Evolutionary conservation across 495 filamentous ascomycete species (phyloP), one percentile per base, ranked within the genome.

Genomic region (Talaromyces nanjingensis): DNA sequence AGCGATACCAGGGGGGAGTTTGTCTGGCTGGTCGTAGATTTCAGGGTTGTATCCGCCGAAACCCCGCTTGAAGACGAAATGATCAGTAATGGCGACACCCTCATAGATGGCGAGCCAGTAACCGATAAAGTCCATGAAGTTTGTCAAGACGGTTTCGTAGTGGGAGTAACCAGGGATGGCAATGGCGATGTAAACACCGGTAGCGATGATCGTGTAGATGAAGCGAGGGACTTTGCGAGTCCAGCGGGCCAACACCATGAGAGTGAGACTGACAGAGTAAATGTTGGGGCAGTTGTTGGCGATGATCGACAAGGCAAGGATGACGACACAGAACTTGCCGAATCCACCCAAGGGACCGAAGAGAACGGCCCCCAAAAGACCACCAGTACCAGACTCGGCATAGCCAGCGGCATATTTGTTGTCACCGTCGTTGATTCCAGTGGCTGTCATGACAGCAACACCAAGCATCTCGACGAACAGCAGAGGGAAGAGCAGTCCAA

Each of bases 231-330:
- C 84, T 52, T 78, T 79, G 71, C 87, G 86, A 14, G 86, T 85
- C 70, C 78, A 81, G 47, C 81, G 81, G 20, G 82, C 83, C 33
- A 96, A 71, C 11, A 92, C 82, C 72, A 93, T 90, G 57, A 93
- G 79, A 33, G 87, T 87, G 25, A 96, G 81, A 3, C 84, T 84
- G 52, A 94, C 86, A 42, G 89, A 91, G 79, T 96, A 96, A 68
- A 91, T 89, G 77, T 89, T 92, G n/a, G 93, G 91, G 76, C 87
- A 92, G 77, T 92, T 93, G 78, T 89, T 93, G 63, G 89, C 88
- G 66, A 93, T 84, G 70, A 91, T 93, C 66, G 85, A 87, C 29
- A 93, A 82, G 0, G 90, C 88, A 5, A 96, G 84, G 53, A 96
- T 78, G 60, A 93, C 86, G 20, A 96, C 71, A 74, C 91, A 94